Percentiles rank a stretch among this genome's conserved stretches.
phyloP scores from a whole-genome alignment of 192 early-diverging fungal species.

The Cetraspora pellucida region DNA sequence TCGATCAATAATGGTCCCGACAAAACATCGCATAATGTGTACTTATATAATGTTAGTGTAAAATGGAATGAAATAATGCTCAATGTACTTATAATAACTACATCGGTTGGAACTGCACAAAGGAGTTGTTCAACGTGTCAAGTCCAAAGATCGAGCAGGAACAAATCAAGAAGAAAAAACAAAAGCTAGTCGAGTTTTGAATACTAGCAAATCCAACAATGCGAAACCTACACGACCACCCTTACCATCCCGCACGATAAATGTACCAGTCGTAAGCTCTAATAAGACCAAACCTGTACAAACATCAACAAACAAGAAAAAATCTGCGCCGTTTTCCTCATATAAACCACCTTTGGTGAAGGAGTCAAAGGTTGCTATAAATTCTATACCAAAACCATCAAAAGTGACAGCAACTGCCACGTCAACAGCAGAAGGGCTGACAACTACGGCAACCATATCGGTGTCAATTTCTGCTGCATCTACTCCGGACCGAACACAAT shows the following conservation, averaged over 20 bases:
- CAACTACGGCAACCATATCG: neutral
- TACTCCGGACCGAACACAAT: neutral
- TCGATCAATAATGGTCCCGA: too few relatives aligned
- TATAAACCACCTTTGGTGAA: neutral
- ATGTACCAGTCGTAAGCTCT: neutral
- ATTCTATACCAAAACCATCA: constrained; percentile 1
- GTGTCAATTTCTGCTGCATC: constrained; percentile 5
- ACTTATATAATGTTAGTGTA: too few relatives aligned
- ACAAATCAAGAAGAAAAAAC: constrained; percentile 24
- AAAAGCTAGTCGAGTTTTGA: constrained; percentile 24
- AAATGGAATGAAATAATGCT: too few relatives aligned
- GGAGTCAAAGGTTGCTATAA: neutral
- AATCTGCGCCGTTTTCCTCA: neutral
- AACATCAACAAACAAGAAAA: neutral
- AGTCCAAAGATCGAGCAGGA: neutral
- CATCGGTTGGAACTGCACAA: too few relatives aligned
- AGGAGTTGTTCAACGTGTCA: constrained; percentile 26
- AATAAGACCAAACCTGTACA: neutral
- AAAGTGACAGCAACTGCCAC: constrained; percentile 9
- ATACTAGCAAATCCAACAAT: constrained; percentile 3
- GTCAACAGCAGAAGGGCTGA: neutral
- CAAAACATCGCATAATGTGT: too few relatives aligned
- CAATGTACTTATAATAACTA: too few relatives aligned
- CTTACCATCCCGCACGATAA: neutral
- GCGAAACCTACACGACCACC: neutral